Evolutionary conservation across 352 stramenopile genomes (phyloP).

Genomic region (Globisporangium nagaii): DNA sequence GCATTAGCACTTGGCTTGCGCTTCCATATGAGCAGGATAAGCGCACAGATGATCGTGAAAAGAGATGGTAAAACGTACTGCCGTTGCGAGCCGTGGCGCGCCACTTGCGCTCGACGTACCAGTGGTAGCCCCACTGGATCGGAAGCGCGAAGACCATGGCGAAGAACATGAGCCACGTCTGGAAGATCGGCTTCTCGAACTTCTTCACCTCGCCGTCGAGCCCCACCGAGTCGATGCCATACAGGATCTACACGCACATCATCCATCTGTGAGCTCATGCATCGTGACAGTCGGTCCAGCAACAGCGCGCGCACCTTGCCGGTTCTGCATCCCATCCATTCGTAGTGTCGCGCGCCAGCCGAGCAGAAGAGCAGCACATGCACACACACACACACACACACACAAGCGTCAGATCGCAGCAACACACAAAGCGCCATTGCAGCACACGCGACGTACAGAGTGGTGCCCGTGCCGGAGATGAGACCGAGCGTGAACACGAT

Average conservation of each 20-base stretch:
- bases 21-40: too few species aligned
- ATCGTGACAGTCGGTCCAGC: not conserved
- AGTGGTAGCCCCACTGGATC: conserved; percentile 89
- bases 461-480: conserved; percentile 80
- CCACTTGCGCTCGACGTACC: conserved; percentile 71
- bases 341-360: not conserved
- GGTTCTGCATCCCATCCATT: conserved; percentile 26
- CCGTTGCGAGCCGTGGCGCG: conserved; percentile 40
- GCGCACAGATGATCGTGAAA: too few species aligned
- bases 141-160: conserved; percentile 92
- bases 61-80: conserved; percentile 41
- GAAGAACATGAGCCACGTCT: conserved; percentile 96
- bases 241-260: conserved; percentile 82
- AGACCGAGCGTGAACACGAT: conserved; percentile 78
- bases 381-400: too few species aligned
- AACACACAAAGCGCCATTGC: not conserved
- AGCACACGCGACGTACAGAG: conserved; percentile 46
- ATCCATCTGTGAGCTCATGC: too few species aligned
- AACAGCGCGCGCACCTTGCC: conserved; percentile 40
- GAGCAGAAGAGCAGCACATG: not conserved
- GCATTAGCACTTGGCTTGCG: too few species aligned
- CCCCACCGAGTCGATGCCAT: conserved; percentile 85
- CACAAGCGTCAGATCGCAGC: too few species aligned
- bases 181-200: conserved; percentile 95
- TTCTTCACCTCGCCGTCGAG: conserved; percentile 85